These are phyloP conservation scores for barrel medic (Medicago truncatula) DNA, from an alignment of 306 rosid species.

Conservation along the genomic window DNA sequence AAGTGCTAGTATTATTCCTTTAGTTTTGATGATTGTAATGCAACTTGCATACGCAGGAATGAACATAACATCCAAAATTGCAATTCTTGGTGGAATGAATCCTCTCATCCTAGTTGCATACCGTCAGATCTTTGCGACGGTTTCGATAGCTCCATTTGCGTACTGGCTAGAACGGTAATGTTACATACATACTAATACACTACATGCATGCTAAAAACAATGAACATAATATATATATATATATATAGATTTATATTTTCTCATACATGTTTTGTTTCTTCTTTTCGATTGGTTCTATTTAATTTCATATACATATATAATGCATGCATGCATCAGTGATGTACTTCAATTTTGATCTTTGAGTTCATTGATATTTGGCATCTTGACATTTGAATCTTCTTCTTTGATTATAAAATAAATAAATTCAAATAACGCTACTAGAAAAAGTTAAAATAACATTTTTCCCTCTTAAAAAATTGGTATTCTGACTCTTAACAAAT, in stretches of 20 bases:
- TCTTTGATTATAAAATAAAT: too few species aligned
- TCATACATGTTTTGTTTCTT: not conserved
- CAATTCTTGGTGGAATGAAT: slow-evolving; percentile 73
- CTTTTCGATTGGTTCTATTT: not conserved
- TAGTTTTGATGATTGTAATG: slow-evolving; percentile 59
- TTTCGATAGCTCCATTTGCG: slow-evolving; percentile 76
- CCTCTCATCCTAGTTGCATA: slow-evolving; percentile 84
- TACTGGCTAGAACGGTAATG: slow-evolving; percentile 68
- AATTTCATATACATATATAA: slow-evolving; percentile 16
- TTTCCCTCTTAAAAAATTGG: too few species aligned
- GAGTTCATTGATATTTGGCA: not conserved
- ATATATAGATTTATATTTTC: not conserved
- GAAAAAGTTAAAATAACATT: too few species aligned
- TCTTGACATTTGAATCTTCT: not conserved
- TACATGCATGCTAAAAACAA: slow-evolving; percentile 1
- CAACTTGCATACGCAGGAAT: slow-evolving; percentile 68
- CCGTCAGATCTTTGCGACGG: slow-evolving; percentile 75
- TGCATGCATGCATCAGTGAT: slow-evolving; percentile 24
- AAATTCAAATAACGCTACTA: too few species aligned
- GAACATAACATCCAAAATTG: slow-evolving; percentile 88
- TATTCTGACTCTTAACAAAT: too few species aligned
- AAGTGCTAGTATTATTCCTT: slow-evolving; percentile 37
- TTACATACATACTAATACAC: not conserved
- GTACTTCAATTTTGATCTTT: not conserved
- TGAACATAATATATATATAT: too few species aligned